phyloP scores from a whole-genome alignment of 345 rosid species.

The Lagerstroemia speciosa region DNA sequence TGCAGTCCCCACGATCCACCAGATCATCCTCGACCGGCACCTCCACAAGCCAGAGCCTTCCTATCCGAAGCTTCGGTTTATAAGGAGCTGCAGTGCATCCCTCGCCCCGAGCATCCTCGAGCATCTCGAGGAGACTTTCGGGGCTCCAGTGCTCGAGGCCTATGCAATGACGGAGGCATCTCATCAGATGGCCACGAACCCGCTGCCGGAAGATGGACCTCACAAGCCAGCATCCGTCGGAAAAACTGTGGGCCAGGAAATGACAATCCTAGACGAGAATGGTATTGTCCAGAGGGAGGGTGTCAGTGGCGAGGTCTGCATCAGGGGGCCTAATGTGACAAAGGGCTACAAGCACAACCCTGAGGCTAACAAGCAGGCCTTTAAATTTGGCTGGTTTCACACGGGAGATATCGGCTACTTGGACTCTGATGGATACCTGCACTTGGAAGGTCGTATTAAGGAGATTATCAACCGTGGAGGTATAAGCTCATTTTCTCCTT shows the following conservation, averaged over 20 bases:
- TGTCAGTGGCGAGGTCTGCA: constrained; percentile 65
- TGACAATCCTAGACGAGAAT: constrained; percentile 57
- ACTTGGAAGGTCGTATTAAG: constrained; percentile 86
- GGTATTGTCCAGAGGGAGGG: constrained; percentile 42
- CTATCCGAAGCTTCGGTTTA: constrained; percentile 74
- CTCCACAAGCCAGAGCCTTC: constrained; percentile 38
- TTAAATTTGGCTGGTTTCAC: constrained; percentile 87
- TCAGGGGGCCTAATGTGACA: constrained; percentile 82
- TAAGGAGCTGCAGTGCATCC: constrained; percentile 86
- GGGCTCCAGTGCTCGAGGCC: constrained; percentile 79
- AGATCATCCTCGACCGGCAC: constrained; percentile 77
- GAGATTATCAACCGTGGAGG: constrained; percentile 99
- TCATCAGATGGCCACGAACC: constrained; percentile 72
- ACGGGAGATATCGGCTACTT: constrained; percentile 76
- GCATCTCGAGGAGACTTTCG: constrained; percentile 67
- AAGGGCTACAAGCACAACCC: constrained; percentile 90
- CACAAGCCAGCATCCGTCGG: constrained; percentile 86
- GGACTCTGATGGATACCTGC: constrained; percentile 77
- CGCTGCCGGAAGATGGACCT: constrained; percentile 63
- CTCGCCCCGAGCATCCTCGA: constrained; percentile 65
- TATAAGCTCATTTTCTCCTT: constrained; percentile 8
- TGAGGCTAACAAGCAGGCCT: constrained; percentile 72
- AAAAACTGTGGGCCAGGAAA: constrained; percentile 70
- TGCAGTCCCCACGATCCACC: constrained; percentile 86
- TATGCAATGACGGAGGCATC: constrained; percentile 93